These are phyloP conservation scores for Pseudogymnoascus sp. DNA, from an alignment of 2,329 filamentous ascomycete species.

Conservation along the genomic window DNA sequence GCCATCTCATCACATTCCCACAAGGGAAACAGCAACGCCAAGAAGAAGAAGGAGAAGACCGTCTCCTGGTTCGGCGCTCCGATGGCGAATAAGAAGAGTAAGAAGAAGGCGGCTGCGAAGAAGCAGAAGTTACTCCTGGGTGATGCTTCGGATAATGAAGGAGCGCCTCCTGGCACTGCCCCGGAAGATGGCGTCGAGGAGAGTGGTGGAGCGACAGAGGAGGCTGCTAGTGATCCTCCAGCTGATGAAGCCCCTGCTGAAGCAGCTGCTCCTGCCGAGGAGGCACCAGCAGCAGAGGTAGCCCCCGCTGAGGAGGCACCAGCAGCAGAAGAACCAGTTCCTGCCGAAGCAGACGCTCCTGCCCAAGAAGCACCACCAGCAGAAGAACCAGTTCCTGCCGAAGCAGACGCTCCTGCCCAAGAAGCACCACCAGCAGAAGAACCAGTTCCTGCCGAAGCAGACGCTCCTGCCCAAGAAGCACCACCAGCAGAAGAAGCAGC, in stretches of 20 bases:
- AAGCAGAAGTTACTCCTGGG: slow-evolving; percentile 13
- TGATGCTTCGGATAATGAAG: background rate
- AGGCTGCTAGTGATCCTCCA: background rate
- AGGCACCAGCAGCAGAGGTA: background rate
- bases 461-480: background rate
- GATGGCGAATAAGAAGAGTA: slow-evolving; percentile 11
- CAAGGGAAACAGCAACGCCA: background rate
- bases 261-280: background rate
- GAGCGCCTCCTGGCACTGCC: background rate
- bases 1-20: slow-evolving; percentile 5
- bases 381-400: too few relatives aligned
- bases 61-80: background rate
- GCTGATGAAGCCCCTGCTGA: background rate
- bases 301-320: background rate
- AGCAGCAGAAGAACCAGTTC: too few relatives aligned
- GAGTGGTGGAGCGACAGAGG: background rate
- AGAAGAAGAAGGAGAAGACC: background rate
- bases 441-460: background rate
- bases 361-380: background rate
- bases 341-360: background rate
- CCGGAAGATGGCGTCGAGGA: background rate
- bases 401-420: background rate
- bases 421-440: background rate
- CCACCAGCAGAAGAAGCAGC: background rate
- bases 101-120: slow-evolving; percentile 14